phyloP scores from a whole-genome alignment of 2,329 filamentous ascomycete species.

The Phialophora tarda region DNA sequence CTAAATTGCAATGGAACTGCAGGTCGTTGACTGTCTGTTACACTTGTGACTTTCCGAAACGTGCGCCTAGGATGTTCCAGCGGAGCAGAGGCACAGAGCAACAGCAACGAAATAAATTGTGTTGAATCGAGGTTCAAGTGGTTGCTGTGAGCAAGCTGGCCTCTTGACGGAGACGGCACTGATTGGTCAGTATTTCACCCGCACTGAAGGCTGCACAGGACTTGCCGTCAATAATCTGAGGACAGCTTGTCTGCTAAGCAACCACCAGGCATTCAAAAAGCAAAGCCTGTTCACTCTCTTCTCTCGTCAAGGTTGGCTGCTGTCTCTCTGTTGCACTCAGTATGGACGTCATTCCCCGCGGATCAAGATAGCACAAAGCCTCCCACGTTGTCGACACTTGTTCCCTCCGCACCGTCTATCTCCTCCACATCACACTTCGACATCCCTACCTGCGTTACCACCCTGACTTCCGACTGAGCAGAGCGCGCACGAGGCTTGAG shows the following conservation, averaged over 20 bases:
- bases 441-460: slow-evolving; percentile 1
- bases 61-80: not conserved
- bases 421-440: slow-evolving; percentile 14
- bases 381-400: slow-evolving; percentile 26
- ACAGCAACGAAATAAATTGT: not conserved
- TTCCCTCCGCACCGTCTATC: slow-evolving; percentile 24
- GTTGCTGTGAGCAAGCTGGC: not conserved
- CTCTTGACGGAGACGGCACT: slow-evolving; percentile 7
- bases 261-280: slow-evolving; percentile 13
- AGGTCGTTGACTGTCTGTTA: not conserved
- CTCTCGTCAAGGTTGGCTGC: not conserved
- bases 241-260: slow-evolving; percentile 32
- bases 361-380: slow-evolving; percentile 16
- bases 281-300: not conserved
- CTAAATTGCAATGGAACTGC: not conserved
- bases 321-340: not conserved
- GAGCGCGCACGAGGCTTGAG: slow-evolving; percentile 5
- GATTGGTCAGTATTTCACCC: slow-evolving; percentile 28
- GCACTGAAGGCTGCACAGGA: slow-evolving; percentile 22
- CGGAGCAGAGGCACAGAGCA: no score
- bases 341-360: slow-evolving; percentile 26
- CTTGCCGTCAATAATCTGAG: slow-evolving; percentile 24
- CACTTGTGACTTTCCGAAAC: not conserved
- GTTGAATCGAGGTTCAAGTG: not conserved
- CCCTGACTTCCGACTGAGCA: not conserved